Conservation (phyloP, 78 protist species). For the Speleostelium caveatum region DNA sequence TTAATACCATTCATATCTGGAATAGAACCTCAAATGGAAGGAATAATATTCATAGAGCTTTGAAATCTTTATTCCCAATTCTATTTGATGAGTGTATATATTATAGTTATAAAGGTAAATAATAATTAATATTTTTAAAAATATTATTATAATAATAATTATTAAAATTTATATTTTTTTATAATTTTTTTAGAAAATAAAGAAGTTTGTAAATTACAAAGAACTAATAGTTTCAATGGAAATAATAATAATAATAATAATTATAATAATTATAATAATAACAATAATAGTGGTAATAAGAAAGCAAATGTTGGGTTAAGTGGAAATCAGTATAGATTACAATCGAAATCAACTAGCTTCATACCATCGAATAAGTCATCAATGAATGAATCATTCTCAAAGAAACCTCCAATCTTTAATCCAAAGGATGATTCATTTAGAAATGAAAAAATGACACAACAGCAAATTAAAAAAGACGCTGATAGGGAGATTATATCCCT, state of each 20-base stretch:
- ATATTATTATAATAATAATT: background rate
- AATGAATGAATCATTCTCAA: background rate
- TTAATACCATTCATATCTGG: constrained; percentile 72
- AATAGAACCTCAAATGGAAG: constrained; percentile 31
- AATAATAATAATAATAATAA: constrained; percentile 7
- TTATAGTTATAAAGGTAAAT: constrained; percentile 31
- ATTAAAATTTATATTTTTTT: too few species aligned
- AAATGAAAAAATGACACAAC: background rate
- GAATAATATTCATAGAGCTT: constrained; percentile 29
- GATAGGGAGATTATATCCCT: background rate
- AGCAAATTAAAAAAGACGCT: background rate
- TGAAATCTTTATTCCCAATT: constrained; percentile 33
- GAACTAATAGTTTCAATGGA: background rate
- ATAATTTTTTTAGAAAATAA: too few species aligned
- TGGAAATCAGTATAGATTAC: too few species aligned
- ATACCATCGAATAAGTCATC: too few species aligned
- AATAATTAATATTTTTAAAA: background rate
- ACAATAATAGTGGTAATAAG: background rate
- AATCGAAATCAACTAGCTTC: too few species aligned
- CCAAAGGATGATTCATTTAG: background rate
- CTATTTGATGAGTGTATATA: constrained; percentile 41
- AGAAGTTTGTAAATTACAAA: background rate
- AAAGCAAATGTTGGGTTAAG: too few species aligned
- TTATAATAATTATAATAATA: background rate
- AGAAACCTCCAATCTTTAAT: background rate